A percentile compares a stretch with the other conserved stretches of the same genome.
Conservation (phyloP, 805 yeast genomes). For the Kodamaea kakaduensis region DNA sequence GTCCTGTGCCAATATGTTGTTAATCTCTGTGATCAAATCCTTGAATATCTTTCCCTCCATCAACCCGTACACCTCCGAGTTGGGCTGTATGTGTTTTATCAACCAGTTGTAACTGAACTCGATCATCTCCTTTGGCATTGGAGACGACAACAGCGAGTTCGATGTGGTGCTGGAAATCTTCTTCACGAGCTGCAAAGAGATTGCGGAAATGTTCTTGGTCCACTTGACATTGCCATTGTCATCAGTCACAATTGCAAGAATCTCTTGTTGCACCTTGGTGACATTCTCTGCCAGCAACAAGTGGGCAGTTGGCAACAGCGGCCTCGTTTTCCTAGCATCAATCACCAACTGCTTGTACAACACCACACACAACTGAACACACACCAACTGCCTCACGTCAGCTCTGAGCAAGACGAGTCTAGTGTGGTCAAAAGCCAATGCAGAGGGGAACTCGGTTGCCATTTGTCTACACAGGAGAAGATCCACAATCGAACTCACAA, state of each 20-base stretch:
- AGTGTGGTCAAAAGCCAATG: conserved; percentile 80
- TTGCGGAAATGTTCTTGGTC: conserved; percentile 75
- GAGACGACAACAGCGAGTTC: conserved; percentile 16
- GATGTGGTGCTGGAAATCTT: conserved; percentile 25
- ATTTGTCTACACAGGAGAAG: conserved; percentile 73
- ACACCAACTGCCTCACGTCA: conserved; percentile 79
- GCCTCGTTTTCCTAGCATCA: conserved; percentile 16
- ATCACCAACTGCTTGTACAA: conserved; percentile 64
- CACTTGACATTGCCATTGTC: conserved; percentile 85
- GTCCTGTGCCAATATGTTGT: conserved; percentile 16
- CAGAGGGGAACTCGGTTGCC: conserved; percentile 78
- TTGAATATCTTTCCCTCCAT: conserved; percentile 65
- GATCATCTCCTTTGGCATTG: conserved; percentile 38
- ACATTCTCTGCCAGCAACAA: conserved; percentile 35
- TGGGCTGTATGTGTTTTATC: conserved; percentile 81
- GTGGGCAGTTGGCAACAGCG: conserved; percentile 18
- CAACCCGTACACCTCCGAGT: conserved; percentile 68
- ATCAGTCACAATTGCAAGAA: conserved; percentile 76
- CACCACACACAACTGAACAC: conserved; percentile 69
- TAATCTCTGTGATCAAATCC: conserved; percentile 40
- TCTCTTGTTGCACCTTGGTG: conserved; percentile 58
- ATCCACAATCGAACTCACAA: conserved; percentile 53
- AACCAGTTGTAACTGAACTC: conserved; percentile 76
- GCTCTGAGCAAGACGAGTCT: conserved; percentile 75
- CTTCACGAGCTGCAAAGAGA: conserved; percentile 64